phyloP scores from a whole-genome alignment of 169 alveolate genomes.

The Eimeria acervulina region DNA sequence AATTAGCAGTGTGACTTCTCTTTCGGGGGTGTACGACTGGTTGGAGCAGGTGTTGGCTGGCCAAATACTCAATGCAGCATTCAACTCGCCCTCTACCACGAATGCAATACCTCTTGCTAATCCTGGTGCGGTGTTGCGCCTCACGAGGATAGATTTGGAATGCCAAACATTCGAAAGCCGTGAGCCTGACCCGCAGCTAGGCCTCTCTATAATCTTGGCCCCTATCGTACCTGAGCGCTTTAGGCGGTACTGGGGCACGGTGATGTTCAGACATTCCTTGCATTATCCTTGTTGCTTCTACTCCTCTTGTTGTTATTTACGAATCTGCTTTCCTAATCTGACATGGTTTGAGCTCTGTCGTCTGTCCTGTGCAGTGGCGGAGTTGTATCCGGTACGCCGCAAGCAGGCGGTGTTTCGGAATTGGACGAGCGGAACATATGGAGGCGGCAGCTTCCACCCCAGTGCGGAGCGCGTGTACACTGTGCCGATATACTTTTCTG shows the following conservation, averaged over 20 bases:
- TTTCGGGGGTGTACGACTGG: conserved; percentile 83
- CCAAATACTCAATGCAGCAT: conserved; percentile 77
- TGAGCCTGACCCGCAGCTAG: not conserved
- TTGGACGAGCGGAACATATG: conserved; percentile 17
- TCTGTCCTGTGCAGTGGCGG: conserved; percentile 5
- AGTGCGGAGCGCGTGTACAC: conserved; percentile 60
- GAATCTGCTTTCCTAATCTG: not conserved
- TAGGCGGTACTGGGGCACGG: not conserved
- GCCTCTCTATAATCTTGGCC: not conserved
- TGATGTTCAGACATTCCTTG: not conserved
- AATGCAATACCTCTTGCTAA: conserved; percentile 76
- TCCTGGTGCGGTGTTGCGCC: conserved; percentile 78
- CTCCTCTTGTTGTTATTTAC: not conserved
- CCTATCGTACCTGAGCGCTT: not conserved
- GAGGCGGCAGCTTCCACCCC: conserved; percentile 22
- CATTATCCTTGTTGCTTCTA: not conserved
- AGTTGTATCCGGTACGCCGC: conserved; percentile 65
- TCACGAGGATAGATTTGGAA: conserved; percentile 31
- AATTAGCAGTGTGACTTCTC: conserved; percentile 54
- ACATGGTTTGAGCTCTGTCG: not conserved
- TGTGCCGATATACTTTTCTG: conserved; percentile 65
- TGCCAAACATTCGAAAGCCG: conserved; percentile 67
- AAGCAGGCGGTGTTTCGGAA: conserved; percentile 35
- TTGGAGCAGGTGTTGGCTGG: conserved; percentile 78
- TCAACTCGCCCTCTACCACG: conserved; percentile 57